These are phyloP conservation scores for Suhomyces tanzawaensis DNA, from an alignment of 805 yeast genomes.

Conservation along the genomic window DNA sequence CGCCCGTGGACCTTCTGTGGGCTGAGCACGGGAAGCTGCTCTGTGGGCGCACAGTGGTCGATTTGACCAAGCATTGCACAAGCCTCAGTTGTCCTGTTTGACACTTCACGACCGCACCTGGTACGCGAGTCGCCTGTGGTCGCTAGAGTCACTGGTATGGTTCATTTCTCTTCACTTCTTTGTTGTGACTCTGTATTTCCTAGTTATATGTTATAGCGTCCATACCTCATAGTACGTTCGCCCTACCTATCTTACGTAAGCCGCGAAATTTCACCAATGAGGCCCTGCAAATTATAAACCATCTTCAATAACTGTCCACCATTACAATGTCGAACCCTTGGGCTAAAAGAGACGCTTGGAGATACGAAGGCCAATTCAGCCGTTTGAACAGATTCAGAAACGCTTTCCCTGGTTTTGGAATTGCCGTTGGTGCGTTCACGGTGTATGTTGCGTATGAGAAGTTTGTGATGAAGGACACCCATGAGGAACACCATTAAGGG, in stretches of 20 bases:
- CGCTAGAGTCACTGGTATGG: no score
- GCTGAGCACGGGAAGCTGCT: no score
- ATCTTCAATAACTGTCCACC: background rate
- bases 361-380: slow-evolving; percentile 79
- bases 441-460: slow-evolving; percentile 63
- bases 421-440: slow-evolving; percentile 74
- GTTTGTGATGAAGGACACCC: slow-evolving; percentile 35
- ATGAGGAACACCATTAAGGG: slow-evolving; percentile 21
- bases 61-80: no score
- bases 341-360: slow-evolving; percentile 79
- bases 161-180: no score
- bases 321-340: slow-evolving; percentile 21
- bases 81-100: no score
- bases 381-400: slow-evolving; percentile 65
- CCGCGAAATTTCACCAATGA: background rate
- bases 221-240: no score
- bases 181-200: no score
- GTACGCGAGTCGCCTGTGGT: no score
- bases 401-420: slow-evolving; percentile 77
- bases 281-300: background rate
- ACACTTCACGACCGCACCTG: no score
- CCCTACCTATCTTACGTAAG: no score
- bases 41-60: no score
- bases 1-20: slow-evolving; percentile 1
- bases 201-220: no score